These are phyloP conservation scores for Rhizopus microsporus DNA, from an alignment of 371 early-diverging fungal species.

Conservation along the genomic window DNA sequence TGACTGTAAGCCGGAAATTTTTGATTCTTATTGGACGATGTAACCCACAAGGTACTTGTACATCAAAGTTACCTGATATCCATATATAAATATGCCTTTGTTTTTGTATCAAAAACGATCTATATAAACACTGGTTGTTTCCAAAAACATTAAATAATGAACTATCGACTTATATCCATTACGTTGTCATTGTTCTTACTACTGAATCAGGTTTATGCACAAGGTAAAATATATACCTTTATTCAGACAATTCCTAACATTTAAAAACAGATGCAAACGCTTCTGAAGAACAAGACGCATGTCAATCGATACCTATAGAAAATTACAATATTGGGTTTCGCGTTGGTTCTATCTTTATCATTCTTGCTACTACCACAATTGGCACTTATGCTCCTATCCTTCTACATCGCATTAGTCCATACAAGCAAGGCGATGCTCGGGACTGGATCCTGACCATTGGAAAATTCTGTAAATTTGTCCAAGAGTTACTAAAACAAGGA, in stretches of 20 bases:
- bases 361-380: conserved; percentile 17
- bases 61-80: neutral
- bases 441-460: conserved; percentile 42
- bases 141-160: neutral
- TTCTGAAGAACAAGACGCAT: conserved; percentile 16
- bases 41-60: too few species aligned
- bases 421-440: conserved; percentile 26
- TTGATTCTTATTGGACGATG: conserved; percentile 15
- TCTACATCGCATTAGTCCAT: conserved; percentile 34
- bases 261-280: neutral
- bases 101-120: neutral
- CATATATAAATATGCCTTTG: conserved; percentile 13
- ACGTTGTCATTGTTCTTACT: neutral
- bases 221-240: neutral
- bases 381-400: conserved; percentile 41
- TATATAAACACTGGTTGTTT: conserved; percentile 3
- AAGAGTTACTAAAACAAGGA: neutral
- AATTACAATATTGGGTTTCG: conserved; percentile 38
- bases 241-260: neutral
- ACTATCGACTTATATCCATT: neutral
- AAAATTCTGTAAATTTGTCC: conserved; percentile 43
- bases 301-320: conserved; percentile 26
- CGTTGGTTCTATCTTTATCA: conserved; percentile 36
- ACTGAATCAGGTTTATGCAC: conserved; percentile 4
- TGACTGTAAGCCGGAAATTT: conserved; percentile 19